Evolutionary conservation across 1,284 basidiomycete genomes (phyloP).

Genomic region (Filobasidium uniguttulatum): DNA sequence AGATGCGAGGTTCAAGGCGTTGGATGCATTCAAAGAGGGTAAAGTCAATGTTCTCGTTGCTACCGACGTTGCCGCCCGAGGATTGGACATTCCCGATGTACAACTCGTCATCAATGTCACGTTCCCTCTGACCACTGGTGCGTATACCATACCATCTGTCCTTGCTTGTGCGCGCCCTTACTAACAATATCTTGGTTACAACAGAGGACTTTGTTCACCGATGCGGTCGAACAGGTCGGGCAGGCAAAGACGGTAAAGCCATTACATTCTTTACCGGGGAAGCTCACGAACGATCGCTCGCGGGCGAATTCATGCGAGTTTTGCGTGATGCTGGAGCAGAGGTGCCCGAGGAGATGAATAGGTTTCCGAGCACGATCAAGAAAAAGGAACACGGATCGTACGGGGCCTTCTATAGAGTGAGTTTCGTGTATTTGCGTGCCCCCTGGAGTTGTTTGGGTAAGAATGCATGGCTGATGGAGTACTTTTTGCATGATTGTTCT

Average conservation of each 20-base stretch:
- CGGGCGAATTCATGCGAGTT: slow-evolving; percentile 86
- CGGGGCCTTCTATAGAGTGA: slow-evolving; percentile 52
- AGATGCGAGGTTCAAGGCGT: slow-evolving; percentile 64
- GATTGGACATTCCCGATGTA: slow-evolving; percentile 93
- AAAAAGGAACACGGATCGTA: slow-evolving; percentile 54
- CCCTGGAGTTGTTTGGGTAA: neutral
- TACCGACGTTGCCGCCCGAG: slow-evolving; percentile 93
- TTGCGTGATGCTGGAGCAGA: slow-evolving; percentile 74
- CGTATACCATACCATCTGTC: slow-evolving; percentile 9
- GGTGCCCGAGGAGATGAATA: slow-evolving; percentile 58
- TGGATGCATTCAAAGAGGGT: slow-evolving; percentile 82
- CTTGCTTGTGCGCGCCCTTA: neutral
- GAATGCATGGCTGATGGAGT: neutral
- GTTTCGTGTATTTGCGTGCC: neutral
- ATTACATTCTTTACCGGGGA: slow-evolving; percentile 96
- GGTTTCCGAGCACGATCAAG: slow-evolving; percentile 94
- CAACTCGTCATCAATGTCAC: slow-evolving; percentile 87
- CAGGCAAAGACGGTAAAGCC: slow-evolving; percentile 73
- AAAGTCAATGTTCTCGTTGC: slow-evolving; percentile 76
- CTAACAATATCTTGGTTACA: neutral
- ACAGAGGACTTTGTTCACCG: slow-evolving; percentile 78
- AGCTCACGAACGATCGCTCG: slow-evolving; percentile 68
- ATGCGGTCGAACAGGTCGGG: slow-evolving; percentile 66
- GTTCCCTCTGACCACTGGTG: slow-evolving; percentile 88
- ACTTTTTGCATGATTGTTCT: neutral